phyloP scores from a whole-genome alignment of 129 eudicot species.

The Dittrichia graveolens region DNA sequence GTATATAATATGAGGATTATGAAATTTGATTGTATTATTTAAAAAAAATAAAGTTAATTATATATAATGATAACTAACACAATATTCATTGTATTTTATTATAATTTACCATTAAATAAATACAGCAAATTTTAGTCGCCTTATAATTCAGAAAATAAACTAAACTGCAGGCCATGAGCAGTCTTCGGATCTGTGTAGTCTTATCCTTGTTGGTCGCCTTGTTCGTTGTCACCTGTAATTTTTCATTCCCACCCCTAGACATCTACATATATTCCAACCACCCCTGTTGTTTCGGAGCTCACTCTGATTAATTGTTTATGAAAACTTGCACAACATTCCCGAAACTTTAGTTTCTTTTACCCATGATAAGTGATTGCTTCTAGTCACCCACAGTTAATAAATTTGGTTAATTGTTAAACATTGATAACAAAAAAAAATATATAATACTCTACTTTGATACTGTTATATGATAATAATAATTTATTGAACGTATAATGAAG shows the following conservation, averaged over 20 bases:
- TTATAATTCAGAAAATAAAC: neutral
- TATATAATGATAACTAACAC: too few species aligned
- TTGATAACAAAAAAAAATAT: too few species aligned
- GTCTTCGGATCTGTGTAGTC: neutral
- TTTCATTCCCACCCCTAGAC: neutral
- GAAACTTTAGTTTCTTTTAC: neutral
- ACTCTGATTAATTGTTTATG: neutral
- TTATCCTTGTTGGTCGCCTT: constrained; percentile 14
- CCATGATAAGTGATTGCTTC: neutral
- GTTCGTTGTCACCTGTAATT: neutral
- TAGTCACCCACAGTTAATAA: neutral
- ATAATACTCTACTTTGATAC: too few species aligned
- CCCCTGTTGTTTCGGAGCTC: neutral
- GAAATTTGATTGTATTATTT: too few species aligned
- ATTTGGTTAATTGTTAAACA: neutral
- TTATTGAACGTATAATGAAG: too few species aligned
- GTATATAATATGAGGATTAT: too few species aligned
- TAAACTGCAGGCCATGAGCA: constrained; percentile 12
- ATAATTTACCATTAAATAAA: too few species aligned
- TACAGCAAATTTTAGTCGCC: too few species aligned
- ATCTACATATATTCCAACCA: neutral
- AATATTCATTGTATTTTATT: too few species aligned
- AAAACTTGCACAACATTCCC: neutral
- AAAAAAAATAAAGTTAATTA: too few species aligned
- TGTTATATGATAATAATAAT: too few species aligned